These are phyloP conservation scores for Sclerotinia minor DNA, from an alignment of 2,329 filamentous ascomycete genomes.

Conservation along the genomic window DNA sequence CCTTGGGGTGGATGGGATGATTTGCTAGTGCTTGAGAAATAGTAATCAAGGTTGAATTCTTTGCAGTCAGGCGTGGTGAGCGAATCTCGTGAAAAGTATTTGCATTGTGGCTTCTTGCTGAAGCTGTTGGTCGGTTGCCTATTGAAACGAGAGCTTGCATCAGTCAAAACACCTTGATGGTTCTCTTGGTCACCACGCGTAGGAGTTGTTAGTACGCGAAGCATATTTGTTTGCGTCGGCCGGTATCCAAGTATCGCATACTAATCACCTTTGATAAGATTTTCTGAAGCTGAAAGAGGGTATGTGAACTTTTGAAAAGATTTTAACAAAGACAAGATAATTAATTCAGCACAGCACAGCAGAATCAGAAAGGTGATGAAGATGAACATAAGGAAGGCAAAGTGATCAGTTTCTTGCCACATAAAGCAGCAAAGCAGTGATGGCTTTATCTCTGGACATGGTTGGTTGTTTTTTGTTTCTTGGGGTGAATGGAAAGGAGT, in stretches of 20 bases:
- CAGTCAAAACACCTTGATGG: not conserved
- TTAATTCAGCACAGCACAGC: not conserved
- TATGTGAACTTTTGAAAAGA: not conserved
- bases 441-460: not conserved
- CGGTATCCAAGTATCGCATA: not conserved
- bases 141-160: constrained; percentile 5
- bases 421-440: not conserved
- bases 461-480: not conserved
- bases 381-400: not conserved
- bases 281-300: not conserved
- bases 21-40: not conserved
- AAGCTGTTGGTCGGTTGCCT: constrained; percentile 5
- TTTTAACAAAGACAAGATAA: not conserved
- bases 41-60: not conserved
- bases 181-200: not conserved
- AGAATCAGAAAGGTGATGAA: not conserved
- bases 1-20: not conserved
- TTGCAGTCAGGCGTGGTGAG: not conserved
- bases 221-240: not conserved
- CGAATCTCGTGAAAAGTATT: not conserved
- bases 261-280: not conserved
- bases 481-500: not conserved
- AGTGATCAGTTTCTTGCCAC: not conserved
- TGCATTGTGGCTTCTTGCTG: not conserved
- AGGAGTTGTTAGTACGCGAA: not conserved